Percentiles rank a stretch among this genome's conserved stretches.
These are phyloP conservation scores for Metschnikowia aberdeeniae DNA, from an alignment of 805 yeast species.

Conservation along the genomic window DNA sequence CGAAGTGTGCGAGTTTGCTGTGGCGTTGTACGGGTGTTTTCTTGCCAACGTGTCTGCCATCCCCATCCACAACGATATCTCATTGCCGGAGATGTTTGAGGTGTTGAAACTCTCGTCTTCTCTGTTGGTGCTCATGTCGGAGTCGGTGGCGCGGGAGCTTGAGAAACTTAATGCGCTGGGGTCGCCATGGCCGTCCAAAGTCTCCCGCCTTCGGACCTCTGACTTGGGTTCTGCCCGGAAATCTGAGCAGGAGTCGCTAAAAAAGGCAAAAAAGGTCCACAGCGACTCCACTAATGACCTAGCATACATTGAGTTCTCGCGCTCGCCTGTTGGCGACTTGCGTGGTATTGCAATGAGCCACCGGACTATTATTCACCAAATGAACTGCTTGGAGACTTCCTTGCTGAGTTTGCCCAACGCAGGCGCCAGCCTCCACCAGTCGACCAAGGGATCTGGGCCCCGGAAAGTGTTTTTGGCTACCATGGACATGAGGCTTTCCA, in stretches of 20 bases:
- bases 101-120: conserved; percentile 73
- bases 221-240: conserved; percentile 67
- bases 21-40: conserved; percentile 87
- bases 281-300: conserved; percentile 44
- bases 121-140: conserved; percentile 77
- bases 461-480: conserved; percentile 52
- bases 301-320: conserved; percentile 89
- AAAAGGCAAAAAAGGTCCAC: conserved; percentile 13
- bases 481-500: conserved; percentile 49
- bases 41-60: conserved; percentile 93
- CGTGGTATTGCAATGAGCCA: conserved; percentile 94
- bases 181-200: conserved; percentile 68
- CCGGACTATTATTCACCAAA: conserved; percentile 81
- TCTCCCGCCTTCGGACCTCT: conserved; percentile 75
- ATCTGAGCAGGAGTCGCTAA: conserved; percentile 29
- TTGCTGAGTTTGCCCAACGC: conserved; percentile 62
- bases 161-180: conserved; percentile 56
- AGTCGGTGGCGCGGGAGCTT: conserved; percentile 66
- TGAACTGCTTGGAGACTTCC: conserved; percentile 68
- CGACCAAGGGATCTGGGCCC: conserved; percentile 32
- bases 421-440: conserved; percentile 48
- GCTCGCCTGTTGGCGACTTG: conserved; percentile 85
- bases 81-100: conserved; percentile 62
- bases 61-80: conserved; percentile 76
- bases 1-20: conserved; percentile 80